A percentile compares a stretch with the other conserved stretches of the same genome.
Conservation (phyloP, 768 basidiomycete species). For the Mycena belliarum region DNA sequence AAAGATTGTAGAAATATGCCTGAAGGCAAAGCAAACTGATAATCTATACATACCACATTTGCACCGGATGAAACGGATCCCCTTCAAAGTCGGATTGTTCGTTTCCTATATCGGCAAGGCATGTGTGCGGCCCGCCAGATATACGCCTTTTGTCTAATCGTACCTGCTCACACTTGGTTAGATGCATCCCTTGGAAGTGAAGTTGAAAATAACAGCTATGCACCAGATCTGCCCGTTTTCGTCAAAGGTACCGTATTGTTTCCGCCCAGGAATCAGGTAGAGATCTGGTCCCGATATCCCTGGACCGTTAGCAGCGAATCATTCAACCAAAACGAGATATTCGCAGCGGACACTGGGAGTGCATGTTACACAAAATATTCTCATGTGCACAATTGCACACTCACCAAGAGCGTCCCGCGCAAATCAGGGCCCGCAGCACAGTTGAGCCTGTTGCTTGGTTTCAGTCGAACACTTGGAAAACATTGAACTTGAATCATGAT, state of each 20-base stretch:
- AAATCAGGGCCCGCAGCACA: no score
- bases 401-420: slow-evolving; percentile 36
- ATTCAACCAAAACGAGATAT: slow-evolving; percentile 39
- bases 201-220: neutral
- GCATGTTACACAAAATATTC: neutral
- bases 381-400: slow-evolving; percentile 14
- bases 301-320: slow-evolving; percentile 34
- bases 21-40: neutral
- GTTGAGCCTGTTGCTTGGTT: no score
- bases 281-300: slow-evolving; percentile 38
- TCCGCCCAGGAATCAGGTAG: slow-evolving; percentile 40
- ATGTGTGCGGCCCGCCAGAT: slow-evolving; percentile 39
- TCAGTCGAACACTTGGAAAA: no score
- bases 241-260: slow-evolving; percentile 38
- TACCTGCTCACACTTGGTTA: no score
- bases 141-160: slow-evolving; percentile 27
- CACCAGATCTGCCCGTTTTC: slow-evolving; percentile 45
- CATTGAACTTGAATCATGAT: no score
- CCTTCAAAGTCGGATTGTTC: slow-evolving; percentile 35
- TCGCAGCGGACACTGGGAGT: slow-evolving; percentile 29
- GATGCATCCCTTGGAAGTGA: no score
- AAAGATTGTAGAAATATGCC: neutral
- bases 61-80: slow-evolving; percentile 42
- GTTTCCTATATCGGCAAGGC: slow-evolving; percentile 37
- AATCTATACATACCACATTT: slow-evolving; percentile 33